Evolutionary conservation across 331 rosid species (phyloP).

Genomic region (Saraca asoca): DNA sequence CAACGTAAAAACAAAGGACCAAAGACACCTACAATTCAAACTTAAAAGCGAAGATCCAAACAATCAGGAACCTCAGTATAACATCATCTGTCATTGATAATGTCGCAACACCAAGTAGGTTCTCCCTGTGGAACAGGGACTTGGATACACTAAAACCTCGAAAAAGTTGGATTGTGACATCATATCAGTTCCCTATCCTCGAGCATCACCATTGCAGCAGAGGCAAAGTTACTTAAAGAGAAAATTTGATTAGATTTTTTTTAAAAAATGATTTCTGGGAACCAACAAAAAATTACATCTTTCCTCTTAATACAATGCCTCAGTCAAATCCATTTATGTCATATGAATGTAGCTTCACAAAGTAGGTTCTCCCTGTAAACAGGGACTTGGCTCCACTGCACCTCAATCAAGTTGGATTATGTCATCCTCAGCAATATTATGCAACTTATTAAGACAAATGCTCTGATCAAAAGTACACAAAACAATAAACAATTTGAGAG

Average conservation of each 20-base stretch:
- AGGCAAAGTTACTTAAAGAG: too few relatives aligned
- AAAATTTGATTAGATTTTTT: too few relatives aligned
- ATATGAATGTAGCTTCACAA: slow-evolving; percentile 61
- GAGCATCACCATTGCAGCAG: too few relatives aligned
- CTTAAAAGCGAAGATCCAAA: too few relatives aligned
- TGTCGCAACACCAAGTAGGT: slow-evolving; percentile 50
- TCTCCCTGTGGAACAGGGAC: slow-evolving; percentile 44
- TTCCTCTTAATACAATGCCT: slow-evolving; percentile 31
- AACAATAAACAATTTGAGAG: not conserved
- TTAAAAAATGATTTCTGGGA: too few relatives aligned
- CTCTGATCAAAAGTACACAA: too few relatives aligned
- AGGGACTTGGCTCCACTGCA: slow-evolving; percentile 65
- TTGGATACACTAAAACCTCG: slow-evolving; percentile 42
- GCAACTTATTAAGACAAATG: not conserved
- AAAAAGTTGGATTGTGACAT: slow-evolving; percentile 57
- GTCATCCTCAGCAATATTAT: slow-evolving; percentile 43
- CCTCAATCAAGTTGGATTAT: slow-evolving; percentile 52
- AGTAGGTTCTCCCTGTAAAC: slow-evolving; percentile 83
- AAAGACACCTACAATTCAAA: not conserved
- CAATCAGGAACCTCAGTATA: slow-evolving; percentile 33
- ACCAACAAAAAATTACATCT: too few relatives aligned
- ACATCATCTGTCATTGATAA: slow-evolving; percentile 36
- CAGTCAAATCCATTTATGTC: slow-evolving; percentile 54
- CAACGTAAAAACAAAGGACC: not conserved
- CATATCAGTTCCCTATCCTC: slow-evolving; percentile 7